Evolutionary conservation across 768 basidiomycete genomes (phyloP), one percentile per base, ranked within the genome.

Genomic region (Daedaleopsis nitida): DNA sequence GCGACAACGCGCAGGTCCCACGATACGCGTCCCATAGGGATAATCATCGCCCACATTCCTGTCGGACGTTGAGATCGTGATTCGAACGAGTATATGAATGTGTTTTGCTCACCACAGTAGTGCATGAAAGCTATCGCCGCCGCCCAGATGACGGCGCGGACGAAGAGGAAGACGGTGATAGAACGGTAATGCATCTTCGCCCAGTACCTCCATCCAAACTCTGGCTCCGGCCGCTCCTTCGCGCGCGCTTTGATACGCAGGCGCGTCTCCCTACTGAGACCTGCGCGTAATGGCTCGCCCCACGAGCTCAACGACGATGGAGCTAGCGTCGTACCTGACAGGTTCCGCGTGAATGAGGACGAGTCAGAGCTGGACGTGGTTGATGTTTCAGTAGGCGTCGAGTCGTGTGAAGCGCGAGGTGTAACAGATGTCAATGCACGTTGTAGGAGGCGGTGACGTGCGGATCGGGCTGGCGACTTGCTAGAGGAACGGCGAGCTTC

Each of bases 1-100:
- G 65, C 57, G 10, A 70, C 69, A n/a, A 69, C 55, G 10, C 45
- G 42, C 53, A 58, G 32, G 45, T 68, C 51, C 71, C 71, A 72
- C 19, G 39, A 51, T 14, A 72, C 67, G 7, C 66, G 66, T 1
- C 71, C 71, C 8, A 58, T 45, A 10, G 71, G 69, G 13, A 72
- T 66, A 16, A 65, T 51, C 71, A 72, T 72, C 5, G 71, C 71
- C 71, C 69, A 70, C 71, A 72, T 72, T 0, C 71, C 70, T 70
- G 39, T 13, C 27, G 27, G 27, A 3, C 27, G 27, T 32, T 32
- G 27, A 7, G 27, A 32, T 32, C 7, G 7, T n/a, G 27, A 7
- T 32, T 32, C 27, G 27, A 32, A 7, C 7, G 27, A 3, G 27
- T 32, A 32, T 32, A 32, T 32, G 7, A 7, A 32, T 32, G 27